These are phyloP conservation scores for Aspergillus ustus DNA, from an alignment of 2,329 filamentous ascomycete species.

Conservation along the genomic window DNA sequence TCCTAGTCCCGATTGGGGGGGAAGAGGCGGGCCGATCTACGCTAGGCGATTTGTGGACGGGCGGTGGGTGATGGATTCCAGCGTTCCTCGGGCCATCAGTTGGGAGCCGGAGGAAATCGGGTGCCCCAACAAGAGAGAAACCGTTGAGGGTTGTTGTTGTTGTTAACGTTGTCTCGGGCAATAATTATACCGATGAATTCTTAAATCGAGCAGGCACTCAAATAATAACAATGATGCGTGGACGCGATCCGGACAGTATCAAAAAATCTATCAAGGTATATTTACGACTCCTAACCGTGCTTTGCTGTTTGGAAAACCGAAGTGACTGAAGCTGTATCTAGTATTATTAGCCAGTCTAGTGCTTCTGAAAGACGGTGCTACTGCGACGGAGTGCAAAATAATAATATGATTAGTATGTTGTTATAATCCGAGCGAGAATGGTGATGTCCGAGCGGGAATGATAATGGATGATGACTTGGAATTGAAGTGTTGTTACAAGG, in stretches of 20 bases:
- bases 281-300: too few species aligned
- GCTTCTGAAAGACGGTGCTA: not conserved
- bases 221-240: too few species aligned
- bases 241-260: too few species aligned
- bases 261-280: too few species aligned
- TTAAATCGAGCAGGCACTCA: too few species aligned
- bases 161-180: not conserved
- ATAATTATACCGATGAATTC: not conserved
- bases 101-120: conserved; percentile 30
- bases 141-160: conserved; percentile 9
- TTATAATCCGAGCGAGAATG: not conserved
- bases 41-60: conserved; percentile 15
- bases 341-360: too few species aligned
- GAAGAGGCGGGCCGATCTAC: not conserved
- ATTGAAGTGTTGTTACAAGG: conserved; percentile 43
- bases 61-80: conserved; percentile 15
- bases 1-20: conserved; percentile 8
- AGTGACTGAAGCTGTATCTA: too few species aligned
- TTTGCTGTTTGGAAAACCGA: too few species aligned
- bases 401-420: too few species aligned
- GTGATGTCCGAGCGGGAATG: not conserved
- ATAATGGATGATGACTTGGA: conserved; percentile 20
- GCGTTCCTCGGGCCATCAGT: conserved; percentile 22
- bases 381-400: not conserved
- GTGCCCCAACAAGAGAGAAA: conserved; percentile 25